These are phyloP conservation scores for Mycena floridula DNA, from an alignment of 768 basidiomycete genomes.

Conservation along the genomic window DNA sequence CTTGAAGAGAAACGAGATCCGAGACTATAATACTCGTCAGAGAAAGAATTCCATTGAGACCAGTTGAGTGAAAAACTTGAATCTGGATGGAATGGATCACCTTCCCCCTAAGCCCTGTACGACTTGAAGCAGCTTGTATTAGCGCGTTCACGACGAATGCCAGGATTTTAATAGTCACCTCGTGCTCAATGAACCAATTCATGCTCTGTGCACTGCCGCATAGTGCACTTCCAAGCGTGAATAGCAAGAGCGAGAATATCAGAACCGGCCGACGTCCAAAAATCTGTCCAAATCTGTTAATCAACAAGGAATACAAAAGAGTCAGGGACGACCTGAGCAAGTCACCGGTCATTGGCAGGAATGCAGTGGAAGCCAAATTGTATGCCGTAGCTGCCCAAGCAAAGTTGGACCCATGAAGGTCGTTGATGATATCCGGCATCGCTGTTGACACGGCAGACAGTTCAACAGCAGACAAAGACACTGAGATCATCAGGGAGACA, in stretches of 20 bases:
- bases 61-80: too few species aligned
- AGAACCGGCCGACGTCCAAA: slow-evolving; percentile 18
- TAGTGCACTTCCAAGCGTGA: slow-evolving; percentile 27
- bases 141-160: background rate
- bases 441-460: too few species aligned
- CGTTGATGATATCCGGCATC: too few species aligned
- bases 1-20: slow-evolving; percentile 30
- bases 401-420: too few species aligned
- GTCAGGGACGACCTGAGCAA: too few species aligned
- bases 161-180: background rate
- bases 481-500: too few species aligned
- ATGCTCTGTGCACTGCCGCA: slow-evolving; percentile 27
- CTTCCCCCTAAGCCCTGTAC: slow-evolving; percentile 20
- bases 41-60: slow-evolving; percentile 15
- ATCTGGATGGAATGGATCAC: too few species aligned
- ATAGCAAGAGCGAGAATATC: slow-evolving; percentile 15
- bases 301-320: too few species aligned
- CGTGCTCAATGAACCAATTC: slow-evolving; percentile 23
- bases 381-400: too few species aligned
- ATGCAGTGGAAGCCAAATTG: too few species aligned
- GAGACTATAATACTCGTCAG: slow-evolving; percentile 25
- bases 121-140: slow-evolving; percentile 6
- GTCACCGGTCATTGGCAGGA: too few species aligned
- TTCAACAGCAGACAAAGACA: too few species aligned
- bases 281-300: slow-evolving; percentile 24